Percentiles rank a stretch among this genome's conserved stretches.
Evolutionary conservation across 805 yeast species (phyloP).

Genomic region (Metschnikowia kunwiensis): DNA sequence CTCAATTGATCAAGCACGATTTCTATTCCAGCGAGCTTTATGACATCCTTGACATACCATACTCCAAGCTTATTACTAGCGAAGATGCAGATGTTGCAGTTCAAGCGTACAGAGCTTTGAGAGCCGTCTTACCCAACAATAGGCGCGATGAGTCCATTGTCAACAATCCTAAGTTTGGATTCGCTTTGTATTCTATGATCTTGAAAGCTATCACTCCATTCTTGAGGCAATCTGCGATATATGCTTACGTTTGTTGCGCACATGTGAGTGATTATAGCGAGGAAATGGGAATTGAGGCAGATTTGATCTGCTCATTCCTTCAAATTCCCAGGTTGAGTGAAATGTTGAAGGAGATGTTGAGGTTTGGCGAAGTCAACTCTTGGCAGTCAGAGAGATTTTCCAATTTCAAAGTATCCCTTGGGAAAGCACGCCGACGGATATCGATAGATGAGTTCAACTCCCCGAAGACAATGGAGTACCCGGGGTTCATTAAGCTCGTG

Average conservation of each 20-base stretch:
- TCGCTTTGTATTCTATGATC: slow-evolving; percentile 50
- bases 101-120: slow-evolving; percentile 25
- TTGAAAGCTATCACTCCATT: slow-evolving; percentile 61
- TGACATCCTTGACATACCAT: slow-evolving; percentile 38
- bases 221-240: slow-evolving; percentile 59
- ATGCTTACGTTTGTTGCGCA: slow-evolving; percentile 52
- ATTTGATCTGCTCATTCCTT: slow-evolving; percentile 49
- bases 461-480: slow-evolving; percentile 48
- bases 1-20: slow-evolving; percentile 27
- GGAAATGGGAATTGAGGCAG: slow-evolving; percentile 45
- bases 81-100: slow-evolving; percentile 22
- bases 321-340: slow-evolving; percentile 40
- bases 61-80: slow-evolving; percentile 22
- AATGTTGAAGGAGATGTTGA: slow-evolving; percentile 13
- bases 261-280: slow-evolving; percentile 26
- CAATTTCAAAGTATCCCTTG: slow-evolving; percentile 19
- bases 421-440: slow-evolving; percentile 1
- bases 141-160: slow-evolving; percentile 14
- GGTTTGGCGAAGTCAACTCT: slow-evolving; percentile 4
- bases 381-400: slow-evolving; percentile 28
- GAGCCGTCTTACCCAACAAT: slow-evolving; percentile 1
- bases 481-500: slow-evolving; percentile 60
- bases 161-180: slow-evolving; percentile 29
- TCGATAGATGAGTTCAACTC: slow-evolving; percentile 13
- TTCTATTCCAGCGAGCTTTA: slow-evolving; percentile 25